Base-by-base conservation (phyloP, 176 grass and related monocot species). In the Puya raimondii region DNA sequence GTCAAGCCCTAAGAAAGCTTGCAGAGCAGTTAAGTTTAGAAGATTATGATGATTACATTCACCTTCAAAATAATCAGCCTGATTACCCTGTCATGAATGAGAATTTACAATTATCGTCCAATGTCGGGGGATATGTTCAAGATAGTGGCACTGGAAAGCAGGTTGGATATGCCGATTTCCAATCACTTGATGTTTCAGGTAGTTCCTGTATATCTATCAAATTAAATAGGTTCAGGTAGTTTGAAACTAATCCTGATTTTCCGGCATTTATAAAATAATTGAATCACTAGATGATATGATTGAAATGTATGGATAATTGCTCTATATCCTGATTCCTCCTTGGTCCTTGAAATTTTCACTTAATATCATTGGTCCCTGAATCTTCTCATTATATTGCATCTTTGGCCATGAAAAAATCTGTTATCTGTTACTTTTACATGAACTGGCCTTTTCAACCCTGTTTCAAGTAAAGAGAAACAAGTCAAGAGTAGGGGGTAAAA, bases 21-120 rank as follows among this genome's bases (percentile, higher is more conserved):
- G 82, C 72, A 70, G 76, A 81, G 69, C 94, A 93, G 72, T 89
- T 99, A 82, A 99, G 90, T 79, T 71, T 99, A 69, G 87, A 84
- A 78, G 89, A 88, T 59, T 75, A 85, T 80, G 88, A 91, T 76
- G 91, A 91, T 59, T 90, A 89, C 74, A 87, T 92, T 71, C 81
- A 89, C 57, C 20, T 89, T 79, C 63, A 85, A 70, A 73, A 83
- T 67, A 54, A 22, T 1, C 69, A 70, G 5, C 71, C 70, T 21
- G 50, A 49, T 65, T 82, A 64, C 56, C 58, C 66, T 3, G 6
- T 49, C 66, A 63, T 21, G 25, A 74, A 79, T 51, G 67, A 78
- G 48, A 66, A 72, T 72, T 72, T 51, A 85, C 17, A 47, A 71
- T 47, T 9, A 29, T 53, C 33, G 3, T 68, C 48, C 51, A 51